A percentile compares a stretch with the other conserved stretches of the same genome.
These are phyloP conservation scores for Annona squamosa DNA, from an alignment of 164 flowering plant genomes.

Conservation along the genomic window DNA sequence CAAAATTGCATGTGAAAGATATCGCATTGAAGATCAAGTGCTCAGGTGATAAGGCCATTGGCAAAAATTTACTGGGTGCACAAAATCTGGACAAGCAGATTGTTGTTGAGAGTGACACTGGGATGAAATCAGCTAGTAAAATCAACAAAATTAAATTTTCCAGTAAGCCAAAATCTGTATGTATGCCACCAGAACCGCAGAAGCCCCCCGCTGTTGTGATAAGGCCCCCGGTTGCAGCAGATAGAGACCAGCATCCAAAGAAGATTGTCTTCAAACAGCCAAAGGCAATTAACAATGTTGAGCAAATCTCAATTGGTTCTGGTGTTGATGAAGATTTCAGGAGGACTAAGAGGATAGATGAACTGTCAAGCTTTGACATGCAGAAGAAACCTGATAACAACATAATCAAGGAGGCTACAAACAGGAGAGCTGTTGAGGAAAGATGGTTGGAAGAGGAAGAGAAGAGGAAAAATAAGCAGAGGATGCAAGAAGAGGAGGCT, in stretches of 20 bases:
- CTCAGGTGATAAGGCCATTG: conserved; percentile 40
- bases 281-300: conserved; percentile 46
- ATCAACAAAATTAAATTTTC: conserved; percentile 62
- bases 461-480: conserved; percentile 31
- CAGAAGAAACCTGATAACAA: conserved; percentile 33
- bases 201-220: conserved; percentile 49
- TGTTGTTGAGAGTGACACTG: conserved; percentile 39
- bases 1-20: conserved; percentile 31
- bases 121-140: conserved; percentile 35
- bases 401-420: conserved; percentile 26
- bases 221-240: conserved; percentile 49
- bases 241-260: conserved; percentile 50
- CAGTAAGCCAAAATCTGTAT: conserved; percentile 54
- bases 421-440: conserved; percentile 38
- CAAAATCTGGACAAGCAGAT: conserved; percentile 38
- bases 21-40: conserved; percentile 72
- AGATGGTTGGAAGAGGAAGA: conserved; percentile 68
- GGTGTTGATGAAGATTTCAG: conserved; percentile 33
- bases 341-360: conserved; percentile 68
- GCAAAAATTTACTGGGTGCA: conserved; percentile 25
- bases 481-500: conserved; percentile 38
- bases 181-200: conserved; percentile 39
- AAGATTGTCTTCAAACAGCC: conserved; percentile 71
- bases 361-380: conserved; percentile 46
- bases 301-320: conserved; percentile 37